Conservation (phyloP, 805 yeast genomes). For the Candida boleticola region DNA sequence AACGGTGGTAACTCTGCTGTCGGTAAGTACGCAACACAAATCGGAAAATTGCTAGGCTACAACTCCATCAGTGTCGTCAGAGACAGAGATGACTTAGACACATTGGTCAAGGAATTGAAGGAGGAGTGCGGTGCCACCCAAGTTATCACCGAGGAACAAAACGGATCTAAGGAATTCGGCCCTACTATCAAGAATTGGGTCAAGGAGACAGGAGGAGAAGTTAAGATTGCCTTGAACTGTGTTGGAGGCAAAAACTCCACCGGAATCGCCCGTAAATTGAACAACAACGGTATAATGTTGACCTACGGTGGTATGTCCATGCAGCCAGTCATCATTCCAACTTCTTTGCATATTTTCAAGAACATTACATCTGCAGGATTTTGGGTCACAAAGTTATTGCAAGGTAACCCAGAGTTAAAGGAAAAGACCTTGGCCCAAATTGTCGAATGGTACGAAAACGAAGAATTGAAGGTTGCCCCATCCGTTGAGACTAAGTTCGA, state of each 20-base stretch:
- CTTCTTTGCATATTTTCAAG: slow-evolving; percentile 86
- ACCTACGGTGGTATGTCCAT: slow-evolving; percentile 98
- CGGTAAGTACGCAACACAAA: slow-evolving; percentile 86
- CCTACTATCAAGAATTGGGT: slow-evolving; percentile 56
- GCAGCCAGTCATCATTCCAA: slow-evolving; percentile 91
- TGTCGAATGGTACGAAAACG: slow-evolving; percentile 42
- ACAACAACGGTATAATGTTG: slow-evolving; percentile 69
- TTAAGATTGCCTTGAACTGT: slow-evolving; percentile 83
- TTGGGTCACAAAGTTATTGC: slow-evolving; percentile 73
- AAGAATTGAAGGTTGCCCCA: slow-evolving; percentile 36
- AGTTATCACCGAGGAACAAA: slow-evolving; percentile 88
- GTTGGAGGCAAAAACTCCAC: slow-evolving; percentile 90
- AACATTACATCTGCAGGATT: slow-evolving; percentile 83
- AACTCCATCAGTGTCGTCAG: slow-evolving; percentile 87
- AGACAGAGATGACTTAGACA: slow-evolving; percentile 76
- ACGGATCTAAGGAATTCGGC: slow-evolving; percentile 64
- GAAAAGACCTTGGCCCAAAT: slow-evolving; percentile 33
- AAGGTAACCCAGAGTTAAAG: slow-evolving; percentile 35
- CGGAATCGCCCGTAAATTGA: slow-evolving; percentile 79
- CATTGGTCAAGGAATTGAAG: slow-evolving; percentile 49
- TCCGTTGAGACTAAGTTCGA: slow-evolving; percentile 24
- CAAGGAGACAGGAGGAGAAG: slow-evolving; percentile 45
- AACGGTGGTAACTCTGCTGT: slow-evolving; percentile 97
- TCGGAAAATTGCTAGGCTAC: slow-evolving; percentile 73
- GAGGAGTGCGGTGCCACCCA: slow-evolving; percentile 72